Evolutionary conservation across 345 rosid species (phyloP).

Genomic region (Iberis pinnata): DNA sequence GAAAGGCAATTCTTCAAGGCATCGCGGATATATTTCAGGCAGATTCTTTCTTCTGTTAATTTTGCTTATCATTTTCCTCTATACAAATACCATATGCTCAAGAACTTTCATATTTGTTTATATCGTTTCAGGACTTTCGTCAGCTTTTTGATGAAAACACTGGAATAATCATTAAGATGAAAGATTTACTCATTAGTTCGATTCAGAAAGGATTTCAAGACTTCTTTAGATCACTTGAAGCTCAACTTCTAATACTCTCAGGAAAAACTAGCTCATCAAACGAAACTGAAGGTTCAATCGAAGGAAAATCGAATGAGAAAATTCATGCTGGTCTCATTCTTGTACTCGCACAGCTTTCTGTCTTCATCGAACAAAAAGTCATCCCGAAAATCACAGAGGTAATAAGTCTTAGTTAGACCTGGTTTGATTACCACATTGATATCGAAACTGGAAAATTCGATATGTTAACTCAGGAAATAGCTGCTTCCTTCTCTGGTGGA

Average conservation of each 20-base stretch:
- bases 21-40: constrained; percentile 73
- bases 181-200: constrained; percentile 55
- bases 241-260: constrained; percentile 58
- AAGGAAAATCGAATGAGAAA: constrained; percentile 54
- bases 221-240: constrained; percentile 69
- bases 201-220: constrained; percentile 93
- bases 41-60: constrained; percentile 20
- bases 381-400: constrained; percentile 88
- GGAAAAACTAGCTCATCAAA: constrained; percentile 53
- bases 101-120: background rate
- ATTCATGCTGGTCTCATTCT: constrained; percentile 63
- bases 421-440: constrained; percentile 11
- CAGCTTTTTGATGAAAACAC: constrained; percentile 66
- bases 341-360: constrained; percentile 78
- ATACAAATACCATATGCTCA: constrained; percentile 9
- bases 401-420: constrained; percentile 27
- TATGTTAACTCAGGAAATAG: constrained; percentile 59
- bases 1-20: constrained; percentile 78
- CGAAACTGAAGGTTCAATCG: constrained; percentile 42
- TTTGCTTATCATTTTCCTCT: background rate
- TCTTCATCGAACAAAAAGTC: constrained; percentile 79
- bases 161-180: constrained; percentile 56
- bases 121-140: constrained; percentile 59
- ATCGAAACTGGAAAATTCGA: background rate
- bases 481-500: constrained; percentile 76